Conservation (phyloP, 2,329 filamentous ascomycete species). For the Colletotrichum abscissum region DNA sequence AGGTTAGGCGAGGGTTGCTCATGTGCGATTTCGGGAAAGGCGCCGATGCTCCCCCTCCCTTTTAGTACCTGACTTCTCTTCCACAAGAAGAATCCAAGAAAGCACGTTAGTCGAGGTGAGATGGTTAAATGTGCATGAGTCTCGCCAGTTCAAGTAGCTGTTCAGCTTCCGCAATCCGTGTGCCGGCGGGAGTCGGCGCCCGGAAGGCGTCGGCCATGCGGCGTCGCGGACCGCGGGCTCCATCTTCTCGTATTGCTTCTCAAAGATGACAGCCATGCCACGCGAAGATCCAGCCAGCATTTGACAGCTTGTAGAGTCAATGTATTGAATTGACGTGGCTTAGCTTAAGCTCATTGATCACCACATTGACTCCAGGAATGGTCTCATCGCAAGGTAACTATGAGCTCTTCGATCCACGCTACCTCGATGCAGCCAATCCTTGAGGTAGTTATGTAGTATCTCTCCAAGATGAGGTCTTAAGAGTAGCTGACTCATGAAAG, state of each 20-base stretch:
- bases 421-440: too few relatives aligned
- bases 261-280: not conserved
- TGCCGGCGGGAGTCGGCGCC: not conserved
- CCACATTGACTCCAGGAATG: not conserved
- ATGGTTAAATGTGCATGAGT: not conserved
- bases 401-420: too few relatives aligned
- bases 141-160: not conserved
- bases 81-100: not conserved
- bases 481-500: too few relatives aligned
- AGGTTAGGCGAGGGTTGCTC: conserved; percentile 13
- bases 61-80: not conserved
- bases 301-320: not conserved
- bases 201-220: conserved; percentile 2
- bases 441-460: not conserved
- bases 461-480: not conserved
- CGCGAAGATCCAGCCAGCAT: not conserved
- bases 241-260: not conserved
- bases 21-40: conserved; percentile 8
- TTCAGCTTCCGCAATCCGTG: not conserved
- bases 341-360: not conserved
- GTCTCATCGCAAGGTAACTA: not conserved
- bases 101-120: not conserved
- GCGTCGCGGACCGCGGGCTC: conserved; percentile 13
- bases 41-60: conserved; percentile 1
- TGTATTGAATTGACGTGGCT: not conserved